Evolutionary conservation across 2,329 filamentous ascomycete genomes (phyloP).

Genomic region (Colletotrichum eleusines): DNA sequence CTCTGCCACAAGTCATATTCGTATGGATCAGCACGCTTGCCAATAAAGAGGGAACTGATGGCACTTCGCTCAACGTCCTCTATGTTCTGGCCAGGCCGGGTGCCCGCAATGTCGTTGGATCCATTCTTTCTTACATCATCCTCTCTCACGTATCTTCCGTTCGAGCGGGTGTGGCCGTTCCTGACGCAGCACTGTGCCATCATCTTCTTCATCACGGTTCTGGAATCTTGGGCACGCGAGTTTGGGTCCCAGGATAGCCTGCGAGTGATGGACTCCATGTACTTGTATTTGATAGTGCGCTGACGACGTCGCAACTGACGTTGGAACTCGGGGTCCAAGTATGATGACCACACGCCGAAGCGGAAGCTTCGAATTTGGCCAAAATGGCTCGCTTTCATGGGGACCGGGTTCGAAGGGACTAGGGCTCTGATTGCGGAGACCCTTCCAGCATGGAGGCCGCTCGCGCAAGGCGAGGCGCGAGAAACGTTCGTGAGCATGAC

Average conservation of each 20-base stretch:
- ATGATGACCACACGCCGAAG: constrained; percentile 61
- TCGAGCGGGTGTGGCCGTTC: constrained; percentile 43
- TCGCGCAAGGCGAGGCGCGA: constrained; percentile 46
- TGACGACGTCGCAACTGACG: constrained; percentile 60
- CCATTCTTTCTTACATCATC: constrained; percentile 53
- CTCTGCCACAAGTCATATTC: constrained; percentile 49
- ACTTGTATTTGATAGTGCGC: constrained; percentile 58
- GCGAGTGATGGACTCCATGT: constrained; percentile 59
- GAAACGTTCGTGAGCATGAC: constrained; percentile 47
- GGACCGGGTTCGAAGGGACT: constrained; percentile 27
- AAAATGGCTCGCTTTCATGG: constrained; percentile 43
- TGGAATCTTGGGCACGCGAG: constrained; percentile 51
- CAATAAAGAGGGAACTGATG: constrained; percentile 58
- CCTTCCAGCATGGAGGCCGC: constrained; percentile 44
- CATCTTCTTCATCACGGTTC: constrained; percentile 55
- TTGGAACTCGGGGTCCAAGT: constrained; percentile 55
- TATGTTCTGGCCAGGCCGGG: constrained; percentile 56
- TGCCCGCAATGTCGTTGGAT: constrained; percentile 52
- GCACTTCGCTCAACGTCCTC: constrained; percentile 60
- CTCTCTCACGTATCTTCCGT: constrained; percentile 51
- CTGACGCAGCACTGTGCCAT: constrained; percentile 56
- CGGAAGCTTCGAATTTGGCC: constrained; percentile 62
- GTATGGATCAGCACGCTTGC: constrained; percentile 43
- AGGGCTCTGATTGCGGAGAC: constrained; percentile 26
- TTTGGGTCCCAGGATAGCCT: constrained; percentile 61